These are phyloP conservation scores for Entoloma clypeatum DNA, from an alignment of 1,284 basidiomycete genomes.

Conservation along the genomic window DNA sequence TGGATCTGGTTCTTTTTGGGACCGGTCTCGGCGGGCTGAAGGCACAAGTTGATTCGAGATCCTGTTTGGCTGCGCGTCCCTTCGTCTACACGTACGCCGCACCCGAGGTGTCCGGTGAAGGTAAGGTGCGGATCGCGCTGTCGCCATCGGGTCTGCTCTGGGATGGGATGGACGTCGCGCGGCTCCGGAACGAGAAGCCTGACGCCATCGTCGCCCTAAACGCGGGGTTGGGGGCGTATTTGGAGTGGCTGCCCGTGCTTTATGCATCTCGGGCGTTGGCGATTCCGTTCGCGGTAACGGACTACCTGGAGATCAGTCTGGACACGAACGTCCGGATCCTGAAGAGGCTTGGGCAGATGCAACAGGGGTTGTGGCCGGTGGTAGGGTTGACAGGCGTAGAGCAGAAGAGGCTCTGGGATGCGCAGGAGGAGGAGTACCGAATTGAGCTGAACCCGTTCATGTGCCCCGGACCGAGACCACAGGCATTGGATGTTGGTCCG, in stretches of 20 bases:
- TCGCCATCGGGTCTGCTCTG: slow-evolving; percentile 2
- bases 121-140: slow-evolving; percentile 14
- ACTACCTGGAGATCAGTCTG: slow-evolving; percentile 14
- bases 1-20: slow-evolving; percentile 19
- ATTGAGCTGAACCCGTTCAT: slow-evolving; percentile 14
- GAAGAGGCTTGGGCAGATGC: neutral
- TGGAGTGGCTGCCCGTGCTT: slow-evolving; percentile 16
- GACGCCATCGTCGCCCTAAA: slow-evolving; percentile 21
- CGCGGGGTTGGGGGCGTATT: slow-evolving; percentile 12
- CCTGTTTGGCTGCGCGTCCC: slow-evolving; percentile 12
- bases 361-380: neutral
- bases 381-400: neutral
- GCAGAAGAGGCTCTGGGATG: slow-evolving; percentile 1
- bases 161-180: slow-evolving; percentile 6
- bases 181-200: slow-evolving; percentile 11
- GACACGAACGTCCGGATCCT: neutral
- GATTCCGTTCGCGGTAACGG: slow-evolving; percentile 22
- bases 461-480: slow-evolving; percentile 7
- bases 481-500: neutral
- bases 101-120: slow-evolving; percentile 11
- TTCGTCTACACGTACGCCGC: slow-evolving; percentile 15
- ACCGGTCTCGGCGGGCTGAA: slow-evolving; percentile 1
- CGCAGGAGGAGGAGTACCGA: neutral
- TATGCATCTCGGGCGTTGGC: slow-evolving; percentile 16
- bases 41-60: slow-evolving; percentile 2